phyloP scores from a whole-genome alignment of 768 basidiomycete species.

The Mycena polygramma region DNA sequence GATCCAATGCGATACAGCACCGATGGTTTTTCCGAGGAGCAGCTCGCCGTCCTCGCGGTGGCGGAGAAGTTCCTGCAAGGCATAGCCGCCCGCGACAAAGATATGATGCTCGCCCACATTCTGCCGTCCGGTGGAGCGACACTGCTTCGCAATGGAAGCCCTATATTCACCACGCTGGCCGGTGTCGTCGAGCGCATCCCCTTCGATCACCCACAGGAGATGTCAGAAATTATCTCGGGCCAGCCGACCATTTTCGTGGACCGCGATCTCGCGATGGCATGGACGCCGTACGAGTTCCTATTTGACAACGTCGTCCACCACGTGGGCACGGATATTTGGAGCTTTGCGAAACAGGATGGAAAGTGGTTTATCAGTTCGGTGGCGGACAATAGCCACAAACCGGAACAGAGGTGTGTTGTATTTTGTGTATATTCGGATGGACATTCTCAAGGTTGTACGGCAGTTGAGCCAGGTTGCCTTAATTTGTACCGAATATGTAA shows the following conservation, averaged over 20 bases:
- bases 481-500: neutral
- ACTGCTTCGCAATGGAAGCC: conserved; percentile 34
- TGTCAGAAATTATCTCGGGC: conserved; percentile 27
- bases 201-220: conserved; percentile 31
- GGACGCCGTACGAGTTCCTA: conserved; percentile 39
- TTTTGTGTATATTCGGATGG: neutral
- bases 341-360: conserved; percentile 34
- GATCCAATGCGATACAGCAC: conserved; percentile 21
- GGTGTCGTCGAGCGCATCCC: conserved; percentile 37
- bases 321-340: conserved; percentile 37
- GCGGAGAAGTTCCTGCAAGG: conserved; percentile 35
- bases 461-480: neutral
- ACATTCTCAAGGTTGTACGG: neutral
- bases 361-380: conserved; percentile 34
- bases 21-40: conserved; percentile 30
- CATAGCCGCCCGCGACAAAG: conserved; percentile 31
- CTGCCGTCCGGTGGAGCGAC: conserved; percentile 33
- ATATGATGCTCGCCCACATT: conserved; percentile 29
- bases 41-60: conserved; percentile 33
- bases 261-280: conserved; percentile 36
- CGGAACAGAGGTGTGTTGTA: neutral
- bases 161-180: conserved; percentile 26
- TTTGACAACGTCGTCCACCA: conserved; percentile 30
- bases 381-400: conserved; percentile 29
- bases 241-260: conserved; percentile 26